phyloP scores from a whole-genome alignment of 2,329 filamentous ascomycete species.

The Esteya vermicola region DNA sequence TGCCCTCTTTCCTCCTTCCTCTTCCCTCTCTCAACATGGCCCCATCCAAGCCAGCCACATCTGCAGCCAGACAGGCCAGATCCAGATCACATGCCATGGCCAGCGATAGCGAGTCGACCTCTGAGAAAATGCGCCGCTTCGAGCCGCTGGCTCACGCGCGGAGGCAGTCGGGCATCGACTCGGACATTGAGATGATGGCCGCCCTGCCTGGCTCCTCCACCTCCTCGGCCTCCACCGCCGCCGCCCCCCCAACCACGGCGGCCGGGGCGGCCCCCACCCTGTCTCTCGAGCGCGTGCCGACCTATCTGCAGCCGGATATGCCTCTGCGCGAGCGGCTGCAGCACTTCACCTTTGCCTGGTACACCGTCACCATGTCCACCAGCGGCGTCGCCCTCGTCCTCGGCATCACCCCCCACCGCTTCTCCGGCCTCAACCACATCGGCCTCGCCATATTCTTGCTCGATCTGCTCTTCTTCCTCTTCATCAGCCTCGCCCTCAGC shows the following conservation, averaged over 20 bases:
- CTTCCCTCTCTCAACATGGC: too few species aligned
- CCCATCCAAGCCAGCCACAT: too few species aligned
- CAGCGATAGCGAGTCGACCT: too few species aligned
- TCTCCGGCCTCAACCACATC: constrained; percentile 32
- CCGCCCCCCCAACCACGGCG: neutral
- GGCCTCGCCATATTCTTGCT: constrained; percentile 35
- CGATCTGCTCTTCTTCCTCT: constrained; percentile 30
- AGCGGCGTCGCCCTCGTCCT: constrained; percentile 16
- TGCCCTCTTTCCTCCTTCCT: too few species aligned
- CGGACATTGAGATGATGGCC: too few species aligned
- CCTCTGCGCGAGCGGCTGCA: constrained; percentile 15
- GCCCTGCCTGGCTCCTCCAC: too few species aligned
- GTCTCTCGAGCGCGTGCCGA: constrained; percentile 13
- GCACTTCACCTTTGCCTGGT: constrained; percentile 21
- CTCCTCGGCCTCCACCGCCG: neutral
- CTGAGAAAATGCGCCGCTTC: too few species aligned
- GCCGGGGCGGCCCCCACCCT: neutral
- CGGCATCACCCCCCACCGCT: constrained; percentile 19
- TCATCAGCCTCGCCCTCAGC: constrained; percentile 18
- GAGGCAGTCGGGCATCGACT: too few species aligned
- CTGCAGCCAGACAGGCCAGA: too few species aligned
- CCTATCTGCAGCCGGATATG: constrained; percentile 16
- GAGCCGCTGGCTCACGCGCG: too few species aligned
- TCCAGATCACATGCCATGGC: too few species aligned
- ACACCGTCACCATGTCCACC: constrained; percentile 19